Evolutionary conservation across 257 asterid genomes (phyloP).

Genomic region (Rauvolfia tetraphylla): DNA sequence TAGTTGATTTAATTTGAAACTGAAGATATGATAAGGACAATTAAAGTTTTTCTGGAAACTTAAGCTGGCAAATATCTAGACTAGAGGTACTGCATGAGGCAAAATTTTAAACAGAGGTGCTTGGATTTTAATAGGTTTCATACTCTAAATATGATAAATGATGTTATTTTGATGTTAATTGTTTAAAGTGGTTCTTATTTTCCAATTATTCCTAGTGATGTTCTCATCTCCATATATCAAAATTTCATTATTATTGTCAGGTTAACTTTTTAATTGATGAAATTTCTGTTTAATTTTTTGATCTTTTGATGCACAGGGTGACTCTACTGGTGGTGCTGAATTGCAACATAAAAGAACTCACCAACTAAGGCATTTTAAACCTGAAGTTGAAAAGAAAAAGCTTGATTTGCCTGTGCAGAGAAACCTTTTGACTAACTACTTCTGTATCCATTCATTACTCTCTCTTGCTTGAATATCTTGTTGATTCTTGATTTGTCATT

Average conservation of each 20-base stretch:
- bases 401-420: conserved; percentile 88
- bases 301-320: conserved; percentile 37
- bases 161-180: neutral
- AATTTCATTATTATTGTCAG: neutral
- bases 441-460: conserved; percentile 65
- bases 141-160: neutral
- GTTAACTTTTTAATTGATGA: neutral
- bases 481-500: neutral
- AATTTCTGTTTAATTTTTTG: conserved; percentile 7
- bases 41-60: neutral
- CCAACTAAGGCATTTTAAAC: conserved; percentile 58
- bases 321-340: conserved; percentile 30
- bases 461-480: neutral
- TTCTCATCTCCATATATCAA: neutral
- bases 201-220: neutral
- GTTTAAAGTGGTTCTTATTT: neutral
- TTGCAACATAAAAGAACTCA: conserved; percentile 38
- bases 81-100: neutral
- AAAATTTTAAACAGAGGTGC: neutral
- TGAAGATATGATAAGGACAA: too few species aligned
- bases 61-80: neutral
- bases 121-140: neutral
- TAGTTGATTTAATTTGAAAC: neutral
- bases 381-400: conserved; percentile 57
- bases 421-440: conserved; percentile 85